Conservation (phyloP, 768 basidiomycete genomes). For the Macrolepiota dolichaula region DNA sequence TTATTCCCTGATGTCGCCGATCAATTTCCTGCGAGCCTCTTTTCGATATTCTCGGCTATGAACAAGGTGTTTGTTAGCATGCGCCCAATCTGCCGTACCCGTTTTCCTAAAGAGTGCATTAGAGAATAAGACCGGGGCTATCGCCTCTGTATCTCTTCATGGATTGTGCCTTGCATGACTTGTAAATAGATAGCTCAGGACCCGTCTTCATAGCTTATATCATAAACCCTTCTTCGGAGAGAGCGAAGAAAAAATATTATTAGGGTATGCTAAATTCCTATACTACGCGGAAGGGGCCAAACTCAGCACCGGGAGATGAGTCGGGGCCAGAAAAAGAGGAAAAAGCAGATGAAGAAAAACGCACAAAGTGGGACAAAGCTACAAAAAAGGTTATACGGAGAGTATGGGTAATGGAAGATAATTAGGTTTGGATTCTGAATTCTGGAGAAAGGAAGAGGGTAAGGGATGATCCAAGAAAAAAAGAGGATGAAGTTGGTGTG, state of each 20-base stretch:
- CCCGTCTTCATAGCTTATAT: no score
- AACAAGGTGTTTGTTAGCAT: no score
- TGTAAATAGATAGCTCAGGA: no score
- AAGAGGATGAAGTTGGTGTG: background rate
- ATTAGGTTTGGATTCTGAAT: background rate
- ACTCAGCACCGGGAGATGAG: background rate
- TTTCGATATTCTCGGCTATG: no score
- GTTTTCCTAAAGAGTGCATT: no score
- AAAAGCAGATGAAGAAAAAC: background rate
- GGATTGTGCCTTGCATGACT: no score
- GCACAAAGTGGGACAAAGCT: constrained; percentile 5
- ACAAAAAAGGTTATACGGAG: constrained; percentile 3
- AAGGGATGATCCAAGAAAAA: no score
- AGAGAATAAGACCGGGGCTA: no score
- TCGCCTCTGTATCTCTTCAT: no score
- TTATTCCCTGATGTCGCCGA: no score
- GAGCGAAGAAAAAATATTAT: background rate
- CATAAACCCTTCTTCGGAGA: background rate
- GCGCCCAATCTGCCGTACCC: no score
- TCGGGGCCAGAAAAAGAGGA: background rate
- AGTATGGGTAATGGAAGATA: background rate
- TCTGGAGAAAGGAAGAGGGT: background rate
- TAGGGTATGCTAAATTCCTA: background rate
- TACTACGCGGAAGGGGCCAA: background rate
- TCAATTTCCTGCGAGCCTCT: no score